phyloP scores from a whole-genome alignment of 2,329 filamentous ascomycete genomes.

The Aspergillus sergii region DNA sequence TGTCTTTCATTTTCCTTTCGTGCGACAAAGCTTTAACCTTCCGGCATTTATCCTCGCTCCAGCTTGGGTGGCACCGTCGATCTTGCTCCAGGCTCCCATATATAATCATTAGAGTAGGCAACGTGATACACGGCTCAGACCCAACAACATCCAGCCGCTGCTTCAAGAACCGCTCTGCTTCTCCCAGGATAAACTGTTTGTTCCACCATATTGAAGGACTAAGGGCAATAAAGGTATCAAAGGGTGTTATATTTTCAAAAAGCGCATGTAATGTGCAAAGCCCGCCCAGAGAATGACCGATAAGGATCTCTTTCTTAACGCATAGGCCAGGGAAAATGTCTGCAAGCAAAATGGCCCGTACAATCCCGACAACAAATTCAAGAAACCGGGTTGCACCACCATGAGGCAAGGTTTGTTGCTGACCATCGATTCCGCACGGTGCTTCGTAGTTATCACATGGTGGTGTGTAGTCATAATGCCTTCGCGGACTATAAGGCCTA shows the following conservation, averaged over 20 bases:
- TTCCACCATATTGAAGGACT: conserved; percentile 56
- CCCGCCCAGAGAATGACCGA: conserved; percentile 54
- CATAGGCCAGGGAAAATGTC: conserved; percentile 32
- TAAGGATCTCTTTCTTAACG: conserved; percentile 46
- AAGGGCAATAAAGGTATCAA: conserved; percentile 49
- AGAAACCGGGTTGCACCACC: conserved; percentile 52
- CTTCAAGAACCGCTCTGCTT: conserved; percentile 31
- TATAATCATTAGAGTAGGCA: conserved; percentile 35
- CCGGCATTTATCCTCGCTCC: conserved; percentile 4
- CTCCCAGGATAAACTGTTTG: conserved; percentile 41
- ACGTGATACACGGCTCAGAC: conserved; percentile 13
- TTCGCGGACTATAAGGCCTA: conserved; percentile 23
- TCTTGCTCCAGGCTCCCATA: conserved; percentile 36
- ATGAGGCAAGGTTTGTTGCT: conserved; percentile 20
- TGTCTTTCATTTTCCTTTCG: conserved; percentile 28
- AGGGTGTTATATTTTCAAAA: conserved; percentile 43
- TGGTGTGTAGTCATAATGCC: conserved; percentile 25
- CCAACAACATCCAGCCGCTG: neutral
- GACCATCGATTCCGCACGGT: conserved; percentile 29
- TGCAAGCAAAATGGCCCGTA: conserved; percentile 33
- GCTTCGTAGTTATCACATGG: conserved; percentile 22
- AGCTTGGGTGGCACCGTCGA: conserved; percentile 20
- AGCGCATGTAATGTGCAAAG: conserved; percentile 52
- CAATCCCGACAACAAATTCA: conserved; percentile 44
- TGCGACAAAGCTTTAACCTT: conserved; percentile 16